Evolutionary conservation across 305 asterid species (phyloP), one percentile per base, ranked within the genome.

Genomic region (Rubia occidens): DNA sequence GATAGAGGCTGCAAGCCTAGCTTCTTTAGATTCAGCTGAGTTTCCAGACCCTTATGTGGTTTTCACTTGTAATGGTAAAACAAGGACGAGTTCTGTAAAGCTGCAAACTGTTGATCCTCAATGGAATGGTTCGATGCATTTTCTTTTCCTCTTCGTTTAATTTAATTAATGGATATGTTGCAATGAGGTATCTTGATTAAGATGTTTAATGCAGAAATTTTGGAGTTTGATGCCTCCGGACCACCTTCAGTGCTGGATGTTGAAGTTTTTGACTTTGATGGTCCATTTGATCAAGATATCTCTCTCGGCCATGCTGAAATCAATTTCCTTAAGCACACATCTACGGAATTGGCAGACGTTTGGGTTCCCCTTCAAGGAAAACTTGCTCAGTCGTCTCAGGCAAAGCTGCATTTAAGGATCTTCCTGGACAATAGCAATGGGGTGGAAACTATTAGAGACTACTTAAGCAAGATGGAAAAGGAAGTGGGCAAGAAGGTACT

Each of bases 211-310:
- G 85, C 94, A 94, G 97, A 94, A 79, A 89, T 94, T 76, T 90
- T 90, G 76, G 98, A 90, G 75, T 90, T 94, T 83, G 98, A 94
- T 87, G 98, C 98, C 42, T 87, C 90, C 95, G 97, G 90, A 24
- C 96, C 97, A 53, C 98, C 98, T 56, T 94, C 98, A 20, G 91
- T 88, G 79, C 79, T 94, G 76, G 91, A 88, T 43, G 83, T 89
- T 76, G 97, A 94, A 79, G 97, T 89, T 77, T 89, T 78, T 72
- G 95, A 90, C 80, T 90, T 87, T 68, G 98, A 94, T 71, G 97
- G 98, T 66, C 97, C 98, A 71, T 90, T 88, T 65, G 91, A 87
- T 67, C 96, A 90, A 65, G 95, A 95, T 73, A 84, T 87, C 40
- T 88, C 95, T 74, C 96, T 94, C 77, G 98, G 98, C 74, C 86